Base-by-base conservation (phyloP, 2,329 filamentous ascomycete genomes). In the Gaeumannomyces tritici region DNA sequence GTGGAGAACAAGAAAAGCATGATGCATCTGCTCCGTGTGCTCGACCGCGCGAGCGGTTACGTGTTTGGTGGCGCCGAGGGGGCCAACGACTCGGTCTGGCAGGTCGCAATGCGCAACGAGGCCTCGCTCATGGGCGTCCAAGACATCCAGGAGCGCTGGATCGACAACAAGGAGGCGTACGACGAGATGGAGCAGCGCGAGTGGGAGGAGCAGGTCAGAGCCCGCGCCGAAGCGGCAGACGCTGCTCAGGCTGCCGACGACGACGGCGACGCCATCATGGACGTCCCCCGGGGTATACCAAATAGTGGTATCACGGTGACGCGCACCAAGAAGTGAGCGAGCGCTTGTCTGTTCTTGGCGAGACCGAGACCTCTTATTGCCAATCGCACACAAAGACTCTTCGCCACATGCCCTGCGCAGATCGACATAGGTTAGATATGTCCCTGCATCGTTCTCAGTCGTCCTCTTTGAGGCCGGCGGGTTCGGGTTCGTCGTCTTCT, bases 1-100 rank as follows among this genome's bases (percentile, higher is more conserved):
- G 92, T 99, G 1, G 95, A 99, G 75, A 95, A 99, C 72, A 97
- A 96, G 74, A 90, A 89, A 76, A 96, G 90, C 72, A 97, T 99
- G 92, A 96, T 96, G 85, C 88, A 90, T 68, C 80, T 99, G 4
- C 78, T 99, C 61, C 86, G 89, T 57, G 88, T 93, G 0, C 93
- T 99, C 70, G 95, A 99, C 73, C 85, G 95, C 55, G 93, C 95
- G 0, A 89, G 91, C 12, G 95, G 95, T 0, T 98, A 98, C 75
- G 89, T 92, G 0, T 97, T 99, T 77, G 93, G 93, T 0, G 84
- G 89, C 6, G 89, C 91, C 0, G 91, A 97, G 72, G 93, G 92
- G 2, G 91, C 92, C 57, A 97, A 98, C 69, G 93, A 99, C 73
- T 93, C 89, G 8, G 85, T 99, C n/a, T 99, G 95, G 95, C 91